These are phyloP conservation scores for Phytophthora idaei DNA, from an alignment of 352 stramenopile genomes.

Conservation along the genomic window DNA sequence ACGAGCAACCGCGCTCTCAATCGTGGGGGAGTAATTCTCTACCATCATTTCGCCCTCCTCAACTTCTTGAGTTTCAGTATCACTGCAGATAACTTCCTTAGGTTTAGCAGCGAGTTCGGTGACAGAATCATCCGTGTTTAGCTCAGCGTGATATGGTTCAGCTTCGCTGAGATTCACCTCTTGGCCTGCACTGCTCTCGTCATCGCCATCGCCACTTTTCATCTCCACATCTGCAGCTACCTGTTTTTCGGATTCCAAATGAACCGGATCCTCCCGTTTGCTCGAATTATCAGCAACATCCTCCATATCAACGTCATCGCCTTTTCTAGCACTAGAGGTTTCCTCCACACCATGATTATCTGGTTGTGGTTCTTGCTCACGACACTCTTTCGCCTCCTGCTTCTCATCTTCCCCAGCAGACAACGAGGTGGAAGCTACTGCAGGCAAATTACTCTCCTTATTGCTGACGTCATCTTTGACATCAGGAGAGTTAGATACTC, in stretches of 20 bases:
- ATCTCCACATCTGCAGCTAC: conserved; percentile 19
- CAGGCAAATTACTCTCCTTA: background rate
- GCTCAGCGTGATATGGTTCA: background rate
- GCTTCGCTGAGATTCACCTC: background rate
- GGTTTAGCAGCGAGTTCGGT: background rate
- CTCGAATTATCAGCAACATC: background rate
- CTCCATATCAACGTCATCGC: conserved; percentile 20
- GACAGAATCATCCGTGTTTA: background rate
- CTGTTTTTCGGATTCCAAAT: background rate
- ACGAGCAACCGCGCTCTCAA: background rate
- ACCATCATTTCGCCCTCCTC: conserved; percentile 37
- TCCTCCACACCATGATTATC: conserved; percentile 3
- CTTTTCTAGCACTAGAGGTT: background rate
- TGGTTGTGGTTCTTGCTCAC: background rate
- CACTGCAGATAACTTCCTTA: conserved; percentile 6
- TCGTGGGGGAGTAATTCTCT: conserved; percentile 10
- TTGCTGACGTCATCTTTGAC: conserved; percentile 3
- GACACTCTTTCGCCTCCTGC: background rate
- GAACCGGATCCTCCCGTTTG: conserved; percentile 10
- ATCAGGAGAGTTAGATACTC: background rate
- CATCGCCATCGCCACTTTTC: conserved; percentile 9
- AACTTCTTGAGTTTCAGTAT: conserved; percentile 18
- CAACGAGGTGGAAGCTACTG: background rate
- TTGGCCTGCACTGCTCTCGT: conserved; percentile 1
- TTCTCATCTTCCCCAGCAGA: conserved; percentile 1